Conservation (phyloP, 495 filamentous ascomycete species). For the Glarea lozoyensis region DNA sequence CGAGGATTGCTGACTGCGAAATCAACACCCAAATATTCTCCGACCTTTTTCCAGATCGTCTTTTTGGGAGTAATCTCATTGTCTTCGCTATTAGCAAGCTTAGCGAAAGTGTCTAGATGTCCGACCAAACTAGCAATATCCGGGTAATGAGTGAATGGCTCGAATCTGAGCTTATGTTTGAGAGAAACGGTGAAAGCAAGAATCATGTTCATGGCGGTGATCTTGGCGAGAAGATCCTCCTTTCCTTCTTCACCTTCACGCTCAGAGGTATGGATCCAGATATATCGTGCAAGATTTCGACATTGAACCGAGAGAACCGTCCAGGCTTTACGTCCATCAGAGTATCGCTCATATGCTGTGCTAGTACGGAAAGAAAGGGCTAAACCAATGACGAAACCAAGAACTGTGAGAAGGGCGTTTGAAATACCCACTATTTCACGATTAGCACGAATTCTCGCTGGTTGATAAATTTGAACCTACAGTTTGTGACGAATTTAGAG, state of each 20-base stretch:
- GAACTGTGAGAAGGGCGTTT: conserved; percentile 67
- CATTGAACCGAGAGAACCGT: conserved; percentile 60
- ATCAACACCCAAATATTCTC: conserved; percentile 62
- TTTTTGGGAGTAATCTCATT: conserved; percentile 31
- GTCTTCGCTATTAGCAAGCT: conserved; percentile 48
- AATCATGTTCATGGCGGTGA: conserved; percentile 69
- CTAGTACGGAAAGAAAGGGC: conserved; percentile 75
- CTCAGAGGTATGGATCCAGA: conserved; percentile 69
- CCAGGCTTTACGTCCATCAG: conserved; percentile 72
- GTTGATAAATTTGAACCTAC: conserved; percentile 28
- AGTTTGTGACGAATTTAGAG: conserved; percentile 37
- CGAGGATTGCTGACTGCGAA: conserved; percentile 66
- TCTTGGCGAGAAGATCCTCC: conserved; percentile 62
- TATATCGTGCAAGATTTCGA: conserved; percentile 65
- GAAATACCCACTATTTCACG: conserved; percentile 43
- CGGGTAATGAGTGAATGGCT: conserved; percentile 70
- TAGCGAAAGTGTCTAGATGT: conserved; percentile 63
- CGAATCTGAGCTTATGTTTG: conserved; percentile 83
- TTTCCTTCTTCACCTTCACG: conserved; percentile 49
- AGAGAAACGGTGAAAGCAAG: conserved; percentile 67
- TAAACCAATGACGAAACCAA: conserved; percentile 84
- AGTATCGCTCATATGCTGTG: conserved; percentile 78
- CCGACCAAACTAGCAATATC: conserved; percentile 50
- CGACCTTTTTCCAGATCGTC: conserved; percentile 47
- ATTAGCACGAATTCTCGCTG: not conserved